Conservation (phyloP, 2,329 filamentous ascomycete species). For the Neonectria ditissima region DNA sequence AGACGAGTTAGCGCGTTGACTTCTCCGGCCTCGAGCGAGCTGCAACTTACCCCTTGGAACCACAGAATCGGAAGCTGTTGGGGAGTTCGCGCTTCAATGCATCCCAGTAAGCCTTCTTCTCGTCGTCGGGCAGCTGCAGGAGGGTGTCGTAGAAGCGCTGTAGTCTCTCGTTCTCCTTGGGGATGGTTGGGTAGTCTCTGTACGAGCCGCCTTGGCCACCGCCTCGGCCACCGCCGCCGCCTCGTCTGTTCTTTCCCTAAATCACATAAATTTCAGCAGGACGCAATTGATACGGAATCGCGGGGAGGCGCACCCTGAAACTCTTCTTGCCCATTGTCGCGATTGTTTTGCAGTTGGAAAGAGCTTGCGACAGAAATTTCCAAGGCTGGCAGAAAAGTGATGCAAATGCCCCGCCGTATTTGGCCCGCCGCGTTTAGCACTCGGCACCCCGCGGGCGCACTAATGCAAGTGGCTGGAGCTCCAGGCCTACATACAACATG, state of each 20-base stretch:
- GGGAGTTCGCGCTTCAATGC: slow-evolving; percentile 86
- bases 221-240: slow-evolving; percentile 52
- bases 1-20: slow-evolving; percentile 32
- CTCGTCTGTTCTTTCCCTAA: slow-evolving; percentile 53
- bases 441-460: slow-evolving; percentile 38
- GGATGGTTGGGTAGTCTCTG: slow-evolving; percentile 59
- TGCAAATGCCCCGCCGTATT: slow-evolving; percentile 32
- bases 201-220: slow-evolving; percentile 44
- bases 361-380: slow-evolving; percentile 45
- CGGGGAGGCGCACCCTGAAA: slow-evolving; percentile 49
- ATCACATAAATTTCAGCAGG: slow-evolving; percentile 34
- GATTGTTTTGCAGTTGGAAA: slow-evolving; percentile 39
- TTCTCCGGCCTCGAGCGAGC: slow-evolving; percentile 12
- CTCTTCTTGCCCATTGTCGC: slow-evolving; percentile 53
- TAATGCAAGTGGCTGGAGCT: slow-evolving; percentile 35
- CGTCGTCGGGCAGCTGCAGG: slow-evolving; percentile 79
- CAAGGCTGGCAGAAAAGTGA: slow-evolving; percentile 29
- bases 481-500: slow-evolving; percentile 7
- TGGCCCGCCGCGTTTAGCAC: slow-evolving; percentile 32
- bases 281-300: slow-evolving; percentile 25
- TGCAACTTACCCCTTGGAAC: slow-evolving; percentile 81
- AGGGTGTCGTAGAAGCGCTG: slow-evolving; percentile 88
- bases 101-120: slow-evolving; percentile 86
- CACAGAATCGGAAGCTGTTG: slow-evolving; percentile 97
- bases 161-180: slow-evolving; percentile 85